A percentile compares a stretch with the other conserved stretches of the same genome.
These are phyloP conservation scores for Trichoderma breve DNA, from an alignment of 2,329 filamentous ascomycete species.

Conservation along the genomic window DNA sequence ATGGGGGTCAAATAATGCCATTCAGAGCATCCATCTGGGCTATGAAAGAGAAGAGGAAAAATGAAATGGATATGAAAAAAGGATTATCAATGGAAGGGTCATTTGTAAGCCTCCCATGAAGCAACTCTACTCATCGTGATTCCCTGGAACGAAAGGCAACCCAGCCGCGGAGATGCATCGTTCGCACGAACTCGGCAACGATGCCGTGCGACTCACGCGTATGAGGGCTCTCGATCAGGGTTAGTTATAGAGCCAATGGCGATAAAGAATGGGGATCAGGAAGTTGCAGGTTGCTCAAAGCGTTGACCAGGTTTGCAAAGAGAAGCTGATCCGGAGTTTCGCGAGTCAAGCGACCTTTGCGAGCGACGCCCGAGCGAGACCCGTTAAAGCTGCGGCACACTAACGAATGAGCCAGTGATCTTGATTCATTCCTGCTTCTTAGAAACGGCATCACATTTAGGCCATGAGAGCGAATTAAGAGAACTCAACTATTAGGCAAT, in stretches of 20 bases:
- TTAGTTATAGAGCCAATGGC: neutral
- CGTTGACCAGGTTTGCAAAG: no score
- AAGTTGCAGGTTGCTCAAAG: neutral
- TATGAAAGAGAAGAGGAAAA: neutral
- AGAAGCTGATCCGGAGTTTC: no score
- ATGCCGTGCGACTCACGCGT: neutral
- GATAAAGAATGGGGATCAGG: neutral
- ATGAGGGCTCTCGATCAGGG: neutral
- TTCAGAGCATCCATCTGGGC: neutral
- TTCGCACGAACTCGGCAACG: neutral
- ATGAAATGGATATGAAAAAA: neutral
- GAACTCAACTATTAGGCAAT: rapidly evolving
- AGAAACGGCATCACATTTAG: neutral
- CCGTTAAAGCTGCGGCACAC: neutral
- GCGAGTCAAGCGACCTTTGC: neutral
- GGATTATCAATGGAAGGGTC: neutral
- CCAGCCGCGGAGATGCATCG: neutral
- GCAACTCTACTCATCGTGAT: neutral
- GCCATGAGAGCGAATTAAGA: neutral
- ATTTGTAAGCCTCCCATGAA: neutral
- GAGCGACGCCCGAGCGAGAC: neutral
- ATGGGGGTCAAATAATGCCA: neutral
- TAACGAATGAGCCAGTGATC: neutral
- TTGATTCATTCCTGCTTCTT: neutral
- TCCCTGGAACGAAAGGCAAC: rapidly evolving